Percentiles rank a stretch among this genome's conserved stretches.
Evolutionary conservation across 2,329 filamentous ascomycete genomes (phyloP).

Genomic region (Phialophora tarda): DNA sequence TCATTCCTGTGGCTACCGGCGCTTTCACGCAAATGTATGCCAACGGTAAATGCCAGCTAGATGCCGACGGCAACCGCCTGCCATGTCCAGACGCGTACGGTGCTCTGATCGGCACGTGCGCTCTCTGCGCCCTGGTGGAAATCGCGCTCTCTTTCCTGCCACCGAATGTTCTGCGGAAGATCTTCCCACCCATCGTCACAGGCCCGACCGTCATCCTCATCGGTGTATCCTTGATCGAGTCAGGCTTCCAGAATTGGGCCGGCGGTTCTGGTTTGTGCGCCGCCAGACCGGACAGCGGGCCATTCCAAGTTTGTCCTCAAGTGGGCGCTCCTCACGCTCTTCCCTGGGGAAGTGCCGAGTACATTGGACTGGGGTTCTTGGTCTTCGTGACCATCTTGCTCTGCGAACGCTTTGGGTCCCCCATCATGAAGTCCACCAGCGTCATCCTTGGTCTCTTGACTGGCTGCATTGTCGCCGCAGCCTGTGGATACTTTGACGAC

Average conservation of each 20-base stretch:
- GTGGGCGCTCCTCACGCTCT: slow-evolving; percentile 65
- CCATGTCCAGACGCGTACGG: slow-evolving; percentile 71
- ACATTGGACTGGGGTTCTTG: slow-evolving; percentile 70
- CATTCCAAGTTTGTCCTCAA: slow-evolving; percentile 63
- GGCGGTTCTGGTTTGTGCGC: slow-evolving; percentile 62
- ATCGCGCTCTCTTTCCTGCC: slow-evolving; percentile 69
- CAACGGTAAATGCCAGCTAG: slow-evolving; percentile 66
- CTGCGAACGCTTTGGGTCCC: slow-evolving; percentile 71
- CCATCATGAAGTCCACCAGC: slow-evolving; percentile 72
- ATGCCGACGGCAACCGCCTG: slow-evolving; percentile 61
- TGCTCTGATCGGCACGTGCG: slow-evolving; percentile 64
- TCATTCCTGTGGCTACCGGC: slow-evolving; percentile 67
- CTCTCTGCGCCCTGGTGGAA: slow-evolving; percentile 60
- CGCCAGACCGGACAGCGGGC: slow-evolving; percentile 48
- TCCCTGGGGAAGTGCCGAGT: slow-evolving; percentile 67
- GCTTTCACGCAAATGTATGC: slow-evolving; percentile 68
- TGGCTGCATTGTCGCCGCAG: slow-evolving; percentile 70
- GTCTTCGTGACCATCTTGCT: slow-evolving; percentile 72
- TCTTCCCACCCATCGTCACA: slow-evolving; percentile 73
- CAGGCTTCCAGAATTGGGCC: slow-evolving; percentile 72
- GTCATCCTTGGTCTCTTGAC: slow-evolving; percentile 69
- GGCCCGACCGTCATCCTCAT: slow-evolving; percentile 71
- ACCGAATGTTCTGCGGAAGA: slow-evolving; percentile 62
- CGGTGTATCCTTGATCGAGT: slow-evolving; percentile 66
- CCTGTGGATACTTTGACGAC: slow-evolving; percentile 68